These are phyloP conservation scores for Hypoxylon sp. DNA, from an alignment of 2,329 filamentous ascomycete species.

Conservation along the genomic window DNA sequence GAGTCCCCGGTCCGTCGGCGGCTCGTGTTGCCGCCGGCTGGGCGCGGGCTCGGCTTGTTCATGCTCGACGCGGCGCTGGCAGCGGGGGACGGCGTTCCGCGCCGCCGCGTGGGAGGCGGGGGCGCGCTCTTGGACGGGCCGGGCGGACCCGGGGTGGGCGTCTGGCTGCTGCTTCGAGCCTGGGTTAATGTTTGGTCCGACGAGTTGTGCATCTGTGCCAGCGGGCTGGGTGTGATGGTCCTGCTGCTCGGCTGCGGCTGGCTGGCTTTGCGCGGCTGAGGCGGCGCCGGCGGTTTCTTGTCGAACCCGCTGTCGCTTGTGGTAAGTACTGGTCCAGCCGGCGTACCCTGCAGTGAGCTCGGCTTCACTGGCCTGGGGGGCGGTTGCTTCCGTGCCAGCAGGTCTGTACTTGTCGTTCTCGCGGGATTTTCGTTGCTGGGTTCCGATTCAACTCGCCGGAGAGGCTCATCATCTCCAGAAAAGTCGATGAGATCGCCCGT, in stretches of 20 bases:
- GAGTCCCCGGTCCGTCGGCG: constrained; percentile 50
- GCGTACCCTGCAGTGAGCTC: constrained; percentile 57
- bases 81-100: constrained; percentile 50
- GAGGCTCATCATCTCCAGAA: constrained; percentile 58
- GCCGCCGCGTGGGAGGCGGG: constrained; percentile 57
- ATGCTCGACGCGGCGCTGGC: constrained; percentile 33
- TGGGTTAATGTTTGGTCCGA: constrained; percentile 41
- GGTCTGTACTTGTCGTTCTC: constrained; percentile 43
- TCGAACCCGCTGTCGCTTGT: constrained; percentile 12
- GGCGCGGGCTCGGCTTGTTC: constrained; percentile 42
- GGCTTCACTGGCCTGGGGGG: constrained; percentile 68
- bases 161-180: constrained; percentile 11
- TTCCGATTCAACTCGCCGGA: constrained; percentile 47
- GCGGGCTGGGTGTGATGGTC: constrained; percentile 43
- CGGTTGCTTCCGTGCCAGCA: constrained; percentile 48
- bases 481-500: constrained; percentile 70
- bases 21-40: constrained; percentile 20
- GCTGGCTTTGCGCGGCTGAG: constrained; percentile 48
- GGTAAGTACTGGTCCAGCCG: constrained; percentile 33
- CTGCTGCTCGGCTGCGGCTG: constrained; percentile 30
- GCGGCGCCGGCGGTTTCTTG: constrained; percentile 45
- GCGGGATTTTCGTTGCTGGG: constrained; percentile 41
- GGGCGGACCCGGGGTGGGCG: constrained; percentile 1
- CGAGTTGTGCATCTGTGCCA: constrained; percentile 53
- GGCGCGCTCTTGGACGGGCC: constrained; percentile 42